Evolutionary conservation across 2,329 filamentous ascomycete species (phyloP).

Genomic region (Venturia pyrina): DNA sequence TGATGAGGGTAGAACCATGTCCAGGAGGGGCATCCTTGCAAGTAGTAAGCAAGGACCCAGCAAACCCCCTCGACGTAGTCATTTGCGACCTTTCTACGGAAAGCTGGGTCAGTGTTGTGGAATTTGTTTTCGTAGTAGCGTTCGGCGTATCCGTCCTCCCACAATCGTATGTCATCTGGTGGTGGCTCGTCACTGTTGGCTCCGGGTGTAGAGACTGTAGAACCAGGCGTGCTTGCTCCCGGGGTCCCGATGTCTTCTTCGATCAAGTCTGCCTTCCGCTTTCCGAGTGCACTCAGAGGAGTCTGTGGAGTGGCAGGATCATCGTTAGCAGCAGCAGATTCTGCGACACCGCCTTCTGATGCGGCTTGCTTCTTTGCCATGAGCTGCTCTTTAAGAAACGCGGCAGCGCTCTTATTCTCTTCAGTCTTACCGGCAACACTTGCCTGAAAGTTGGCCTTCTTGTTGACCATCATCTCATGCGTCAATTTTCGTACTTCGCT

Average conservation of each 20-base stretch:
- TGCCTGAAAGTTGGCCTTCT: conserved; percentile 43
- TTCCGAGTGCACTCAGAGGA: conserved; percentile 48
- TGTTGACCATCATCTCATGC: conserved; percentile 80
- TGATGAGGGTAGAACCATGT: conserved; percentile 99
- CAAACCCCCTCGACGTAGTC: conserved; percentile 91
- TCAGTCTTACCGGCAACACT: conserved; percentile 50
- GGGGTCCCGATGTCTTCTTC: conserved; percentile 52
- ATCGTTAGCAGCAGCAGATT: conserved; percentile 18
- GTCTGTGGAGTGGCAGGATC: conserved; percentile 20
- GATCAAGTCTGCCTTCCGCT: conserved; percentile 66
- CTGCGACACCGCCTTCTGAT: conserved; percentile 14
- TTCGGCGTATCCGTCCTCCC: conserved; percentile 92
- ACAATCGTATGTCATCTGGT: conserved; percentile 75
- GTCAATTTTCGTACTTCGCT: conserved; percentile 48
- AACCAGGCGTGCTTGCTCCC: conserved; percentile 46
- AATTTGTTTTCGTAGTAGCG: conserved; percentile 98
- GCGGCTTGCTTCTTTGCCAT: conserved; percentile 33
- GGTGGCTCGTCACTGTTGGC: conserved; percentile 49
- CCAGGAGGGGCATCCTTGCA: conserved; percentile 97
- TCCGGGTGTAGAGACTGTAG: conserved; percentile 36
- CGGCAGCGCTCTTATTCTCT: conserved; percentile 91
- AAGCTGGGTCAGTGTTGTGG: conserved; percentile 68
- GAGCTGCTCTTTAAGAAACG: conserved; percentile 72
- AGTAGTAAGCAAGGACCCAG: conserved; percentile 96
- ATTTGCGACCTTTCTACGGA: conserved; percentile 77